Base-by-base conservation (phyloP, 768 basidiomycete genomes). In the Serendipita sp. region DNA sequence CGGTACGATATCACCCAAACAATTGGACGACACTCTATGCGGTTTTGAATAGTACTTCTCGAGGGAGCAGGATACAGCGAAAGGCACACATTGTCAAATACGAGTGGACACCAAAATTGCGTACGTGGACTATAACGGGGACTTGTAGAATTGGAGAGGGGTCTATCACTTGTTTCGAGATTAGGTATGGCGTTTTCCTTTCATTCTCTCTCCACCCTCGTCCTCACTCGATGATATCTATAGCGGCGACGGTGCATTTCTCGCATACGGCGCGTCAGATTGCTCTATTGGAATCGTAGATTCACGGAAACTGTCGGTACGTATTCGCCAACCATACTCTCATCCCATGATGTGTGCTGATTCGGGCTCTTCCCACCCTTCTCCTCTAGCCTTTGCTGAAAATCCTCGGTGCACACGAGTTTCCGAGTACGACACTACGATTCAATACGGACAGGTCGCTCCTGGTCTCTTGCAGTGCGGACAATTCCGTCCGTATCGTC, bases 401-500 rank as follows among this genome's bases (percentile, higher is more conserved):
- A 18, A 96, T 99, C 67, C 77, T 97, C 65, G 90, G 89, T 74
- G 89, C 96, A 0, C 95, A 98, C 73, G 92, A 94, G 66, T 92
- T 98, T 73, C 89, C 96, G 3, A 83, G 90, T 3, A 98, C 96
- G 0, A 84, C 88, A 3, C 75, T 99, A 64, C 82, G 82, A 66
- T 99, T 99, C 79, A 95, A 88, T 71, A 86, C 92, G 1, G 78
- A 83, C 3, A 85, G 86, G 11, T 83, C 79, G n/a, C 68, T 94
- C 11, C 79, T 99, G 2, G 81, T 94, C 18, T 91, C 91, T 3
- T 94, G 89, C 16, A 92, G 92, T 69, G 88, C 90, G 5, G 95
- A 98, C 75, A 92, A 89, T 72, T 83, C 87, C 1, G 76, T 97
- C 18, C 83, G 94, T 34, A 77, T 92, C 47, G 81, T 94, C 35